phyloP scores from a whole-genome alignment of 2,329 filamentous ascomycete species.

The Drechslera avenae region DNA sequence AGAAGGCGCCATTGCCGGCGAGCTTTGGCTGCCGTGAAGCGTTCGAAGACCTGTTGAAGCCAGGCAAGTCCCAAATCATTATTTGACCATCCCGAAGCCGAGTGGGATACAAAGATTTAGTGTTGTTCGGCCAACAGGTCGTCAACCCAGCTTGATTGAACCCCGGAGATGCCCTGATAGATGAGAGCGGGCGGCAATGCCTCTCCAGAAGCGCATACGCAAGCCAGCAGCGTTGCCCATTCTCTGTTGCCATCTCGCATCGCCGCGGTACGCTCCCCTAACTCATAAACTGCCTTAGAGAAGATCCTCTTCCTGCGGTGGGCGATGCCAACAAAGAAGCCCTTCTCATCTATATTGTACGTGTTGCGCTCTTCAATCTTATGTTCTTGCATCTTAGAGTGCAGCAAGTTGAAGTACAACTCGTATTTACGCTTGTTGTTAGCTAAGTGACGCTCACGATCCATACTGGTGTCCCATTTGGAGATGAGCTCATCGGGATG shows the following conservation, averaged over 20 bases:
- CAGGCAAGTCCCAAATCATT: not conserved
- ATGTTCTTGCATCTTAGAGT: not conserved
- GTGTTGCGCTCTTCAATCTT: not conserved
- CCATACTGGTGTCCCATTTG: not conserved
- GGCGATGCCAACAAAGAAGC: constrained; percentile 1
- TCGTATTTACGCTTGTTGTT: not conserved
- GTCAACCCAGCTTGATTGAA: constrained; percentile 14
- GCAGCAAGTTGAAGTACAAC: not conserved
- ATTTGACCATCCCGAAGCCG: not conserved
- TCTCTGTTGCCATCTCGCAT: constrained; percentile 11
- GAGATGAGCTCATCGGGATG: not conserved
- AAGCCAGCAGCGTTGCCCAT: constrained; percentile 17
- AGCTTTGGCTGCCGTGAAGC: not conserved
- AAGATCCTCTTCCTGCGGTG: constrained; percentile 12
- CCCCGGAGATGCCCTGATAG: not conserved
- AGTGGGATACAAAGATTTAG: not conserved
- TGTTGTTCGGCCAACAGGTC: not conserved
- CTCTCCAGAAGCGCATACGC: constrained; percentile 16
- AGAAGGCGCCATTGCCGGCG: not conserved
- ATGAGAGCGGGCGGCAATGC: constrained; percentile 8
- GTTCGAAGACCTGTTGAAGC: not conserved
- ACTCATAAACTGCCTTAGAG: not conserved
- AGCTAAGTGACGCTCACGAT: not conserved
- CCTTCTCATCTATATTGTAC: not conserved
- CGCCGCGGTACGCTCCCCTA: not conserved